These are phyloP conservation scores for Fusarium burgessii DNA, from an alignment of 2,329 filamentous ascomycete species.

Conservation along the genomic window DNA sequence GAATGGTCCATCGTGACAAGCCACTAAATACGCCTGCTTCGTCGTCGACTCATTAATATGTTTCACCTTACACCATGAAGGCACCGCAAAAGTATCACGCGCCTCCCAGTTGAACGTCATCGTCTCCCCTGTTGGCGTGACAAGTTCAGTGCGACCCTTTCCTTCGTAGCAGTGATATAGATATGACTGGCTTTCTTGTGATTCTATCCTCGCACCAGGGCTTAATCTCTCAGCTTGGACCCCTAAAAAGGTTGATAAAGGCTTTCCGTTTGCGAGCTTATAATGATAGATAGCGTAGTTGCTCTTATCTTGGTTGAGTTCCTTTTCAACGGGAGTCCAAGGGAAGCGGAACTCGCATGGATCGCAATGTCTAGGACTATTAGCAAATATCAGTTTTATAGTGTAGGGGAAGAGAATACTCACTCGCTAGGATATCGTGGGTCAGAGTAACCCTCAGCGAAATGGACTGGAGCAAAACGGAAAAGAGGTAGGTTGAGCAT, in stretches of 20 bases:
- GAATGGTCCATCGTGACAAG: constrained; percentile 51
- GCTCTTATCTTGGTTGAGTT: constrained; percentile 50
- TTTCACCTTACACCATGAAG: constrained; percentile 62
- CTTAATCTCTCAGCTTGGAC: constrained; percentile 62
- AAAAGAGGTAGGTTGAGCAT: constrained; percentile 66
- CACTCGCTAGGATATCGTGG: constrained; percentile 61
- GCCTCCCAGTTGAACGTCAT: constrained; percentile 57
- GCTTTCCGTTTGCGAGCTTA: constrained; percentile 45
- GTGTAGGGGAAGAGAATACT: not conserved
- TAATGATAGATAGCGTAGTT: constrained; percentile 54
- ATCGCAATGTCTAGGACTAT: constrained; percentile 47
- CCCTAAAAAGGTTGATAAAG: constrained; percentile 59
- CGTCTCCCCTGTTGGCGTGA: constrained; percentile 47
- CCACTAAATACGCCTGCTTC: constrained; percentile 51
- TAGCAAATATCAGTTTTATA: not conserved
- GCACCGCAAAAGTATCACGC: constrained; percentile 66
- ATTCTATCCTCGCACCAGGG: constrained; percentile 49
- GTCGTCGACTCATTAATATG: constrained; percentile 54
- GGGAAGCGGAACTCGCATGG: constrained; percentile 57
- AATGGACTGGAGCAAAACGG: constrained; percentile 63
- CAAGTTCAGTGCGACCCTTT: constrained; percentile 57
- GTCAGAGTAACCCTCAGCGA: constrained; percentile 63
- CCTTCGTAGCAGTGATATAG: constrained; percentile 67
- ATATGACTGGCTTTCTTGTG: constrained; percentile 62
- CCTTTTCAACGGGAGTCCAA: constrained; percentile 57